Evolutionary conservation across 73 alveolate species (phyloP), one percentile per base, ranked within the genome.

Genomic region (Strombidium stylifer): DNA sequence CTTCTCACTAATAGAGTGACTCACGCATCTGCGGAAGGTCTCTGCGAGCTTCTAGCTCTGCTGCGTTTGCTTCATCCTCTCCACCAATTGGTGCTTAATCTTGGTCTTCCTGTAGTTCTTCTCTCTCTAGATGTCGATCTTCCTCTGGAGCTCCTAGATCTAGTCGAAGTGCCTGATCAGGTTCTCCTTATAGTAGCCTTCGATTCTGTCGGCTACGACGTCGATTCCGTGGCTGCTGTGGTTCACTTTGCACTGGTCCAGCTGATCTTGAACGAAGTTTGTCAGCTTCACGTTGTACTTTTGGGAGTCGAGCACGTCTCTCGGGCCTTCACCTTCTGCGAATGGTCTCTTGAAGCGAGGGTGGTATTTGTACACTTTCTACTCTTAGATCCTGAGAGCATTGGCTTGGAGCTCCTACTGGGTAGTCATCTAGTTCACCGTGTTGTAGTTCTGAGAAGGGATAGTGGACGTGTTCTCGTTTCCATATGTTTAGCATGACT

Each of bases 261-360:
- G 66, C 7, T 44, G 52, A 2, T 44, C 18, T 8, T 64, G 64
- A 30, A 46, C 41, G 14, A 64, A 35, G 42, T 28, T 10, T 24
- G 65, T 64, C 18, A 64, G 47, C 26, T 64, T 64, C 3, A 53
- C 66, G 26, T 64, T 64, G 47, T 46, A 64, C 55, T 44, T 24
- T 7, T 28, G 35, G 14, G 78, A 44, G 19, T 64, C 45, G 46
- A 44, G 25, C 23, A 64, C 14, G 27, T 64, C 78, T 5, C 45
- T 41, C 8, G 78, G 78, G 18, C 78, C 78, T 15, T 15, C 41
- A 19, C 74, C 60, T 23, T 23, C 60, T 21, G 37, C 27, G 42
- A 12, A 60, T 21, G 57, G 49, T 14, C 42, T 8, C 15, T 31
- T 40, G 3, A 60, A 27, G 21, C 26, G 37, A 11, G 51, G 15